Evolutionary conservation across 148 eudicot genomes (phyloP), one percentile per base, ranked within the genome.

Genomic region (Chenopodium formosanum): DNA sequence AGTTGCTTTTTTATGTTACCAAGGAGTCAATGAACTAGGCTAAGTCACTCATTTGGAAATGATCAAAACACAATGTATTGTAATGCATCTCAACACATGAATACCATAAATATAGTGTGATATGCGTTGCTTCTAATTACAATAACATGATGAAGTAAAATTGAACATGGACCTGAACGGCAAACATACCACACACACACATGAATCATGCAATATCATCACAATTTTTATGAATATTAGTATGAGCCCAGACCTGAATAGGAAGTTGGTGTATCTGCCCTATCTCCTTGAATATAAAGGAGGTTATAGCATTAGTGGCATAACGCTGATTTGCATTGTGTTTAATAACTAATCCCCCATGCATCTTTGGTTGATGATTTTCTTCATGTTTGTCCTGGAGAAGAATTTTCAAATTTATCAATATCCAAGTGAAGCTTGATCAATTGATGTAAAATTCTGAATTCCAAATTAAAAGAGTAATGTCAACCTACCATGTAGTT

Each of bases 281-380:
- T 70, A 96, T 96, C 85, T 96, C 99, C 88, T 91, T 86, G 82
- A 94, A 96, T 74, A 96, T 86, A 88, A 96, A 96, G 40, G 99
- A 89, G 81, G 99, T 94, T 70, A 96, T 82, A 56, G 98, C 97
- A 86, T 96, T 96, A 77, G 99, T 96, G 70, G 99, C 99, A 84
- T 96, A 96, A 76, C 99, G 97, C 81, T 96, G 99, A 86, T 92
- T 96, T 40, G 99, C 99, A 74, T 96, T 96, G 89, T 96, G 90
- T 75, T 96, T 96, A 53, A 96, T 96, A 71, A 91, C 98, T 27
- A 96, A 93, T 70, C 99, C 99, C 72, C 92, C 91, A 73, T 94
- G 99, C 92, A 96, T 83, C 86, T 91, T 96, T 19, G 99, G 99
- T 84, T 92, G 99, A 88, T 96, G 99, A 84, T 96, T 94, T 40